Percentiles rank a stretch among this genome's conserved stretches.
Evolutionary conservation across 345 rosid species (phyloP).

Genomic region (Garcia nutans): DNA sequence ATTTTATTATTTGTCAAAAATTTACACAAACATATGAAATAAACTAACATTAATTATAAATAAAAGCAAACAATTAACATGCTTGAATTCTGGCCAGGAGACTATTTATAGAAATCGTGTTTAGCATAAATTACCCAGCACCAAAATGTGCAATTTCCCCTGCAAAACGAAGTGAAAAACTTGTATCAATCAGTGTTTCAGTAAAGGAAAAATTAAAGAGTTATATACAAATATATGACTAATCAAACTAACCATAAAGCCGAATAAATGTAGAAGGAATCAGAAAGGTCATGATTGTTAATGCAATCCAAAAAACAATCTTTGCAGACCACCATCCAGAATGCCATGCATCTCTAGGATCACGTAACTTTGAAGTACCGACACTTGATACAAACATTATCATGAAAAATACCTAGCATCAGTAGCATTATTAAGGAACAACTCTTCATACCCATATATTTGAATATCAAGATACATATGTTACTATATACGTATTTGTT

Average conservation of each 20-base stretch:
- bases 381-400: constrained; percentile 74
- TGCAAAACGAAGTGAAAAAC: constrained; percentile 28
- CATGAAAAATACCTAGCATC: constrained; percentile 56
- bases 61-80: no score
- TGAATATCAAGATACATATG: no score
- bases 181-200: neutral
- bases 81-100: no score
- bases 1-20: constrained; percentile 1
- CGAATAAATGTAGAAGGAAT: constrained; percentile 65
- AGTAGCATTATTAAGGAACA: constrained; percentile 30
- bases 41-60: neutral
- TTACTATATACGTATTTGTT: no score
- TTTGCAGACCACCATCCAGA: constrained; percentile 94
- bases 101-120: no score
- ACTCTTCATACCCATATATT: neutral
- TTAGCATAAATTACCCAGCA: constrained; percentile 56
- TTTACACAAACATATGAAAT: neutral
- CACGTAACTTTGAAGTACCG: constrained; percentile 58
- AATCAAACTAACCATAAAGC: constrained; percentile 63
- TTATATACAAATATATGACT: neutral
- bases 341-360: constrained; percentile 76
- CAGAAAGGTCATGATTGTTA: constrained; percentile 63
- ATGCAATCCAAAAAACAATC: constrained; percentile 58
- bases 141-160: constrained; percentile 98
- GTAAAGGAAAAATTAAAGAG: neutral